Evolutionary conservation across 106 monocot genomes (phyloP).

Genomic region (Narthecium ossifragum): DNA sequence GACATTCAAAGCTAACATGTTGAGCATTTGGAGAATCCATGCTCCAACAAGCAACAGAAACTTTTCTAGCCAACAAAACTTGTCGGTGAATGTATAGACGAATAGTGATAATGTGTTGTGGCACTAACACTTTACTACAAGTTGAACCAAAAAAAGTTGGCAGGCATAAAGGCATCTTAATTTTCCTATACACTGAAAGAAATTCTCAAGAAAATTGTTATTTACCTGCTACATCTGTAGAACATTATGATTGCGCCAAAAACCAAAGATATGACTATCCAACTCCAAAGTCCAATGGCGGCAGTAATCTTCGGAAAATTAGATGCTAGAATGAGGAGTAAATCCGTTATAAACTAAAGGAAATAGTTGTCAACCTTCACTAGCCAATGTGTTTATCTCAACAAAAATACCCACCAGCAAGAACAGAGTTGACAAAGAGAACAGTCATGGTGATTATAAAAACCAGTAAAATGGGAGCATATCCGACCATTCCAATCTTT

Average conservation of each 20-base stretch:
- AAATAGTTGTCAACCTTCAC: conserved; percentile 1
- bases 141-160: too few species aligned
- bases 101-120: too few species aligned
- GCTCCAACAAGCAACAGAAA: too few species aligned
- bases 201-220: too few species aligned
- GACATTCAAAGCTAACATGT: too few species aligned
- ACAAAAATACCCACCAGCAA: conserved; percentile 49
- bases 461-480: conserved; percentile 63
- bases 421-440: conserved; percentile 77
- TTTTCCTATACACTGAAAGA: too few species aligned
- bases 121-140: too few species aligned
- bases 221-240: conserved; percentile 87
- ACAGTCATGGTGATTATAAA: conserved; percentile 40
- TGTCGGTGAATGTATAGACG: too few species aligned
- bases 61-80: too few species aligned
- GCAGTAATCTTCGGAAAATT: conserved; percentile 81
- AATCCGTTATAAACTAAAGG: background rate
- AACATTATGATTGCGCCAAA: conserved; percentile 67
- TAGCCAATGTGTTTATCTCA: background rate
- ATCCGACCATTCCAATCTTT: conserved; percentile 49
- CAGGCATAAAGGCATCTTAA: too few species aligned
- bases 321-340: conserved; percentile 65
- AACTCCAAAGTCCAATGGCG: conserved; percentile 76
- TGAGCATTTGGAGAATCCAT: too few species aligned
- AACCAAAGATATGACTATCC: conserved; percentile 65